Conservation (phyloP, 2,329 filamentous ascomycete species). For the Fusarium sacchari region DNA sequence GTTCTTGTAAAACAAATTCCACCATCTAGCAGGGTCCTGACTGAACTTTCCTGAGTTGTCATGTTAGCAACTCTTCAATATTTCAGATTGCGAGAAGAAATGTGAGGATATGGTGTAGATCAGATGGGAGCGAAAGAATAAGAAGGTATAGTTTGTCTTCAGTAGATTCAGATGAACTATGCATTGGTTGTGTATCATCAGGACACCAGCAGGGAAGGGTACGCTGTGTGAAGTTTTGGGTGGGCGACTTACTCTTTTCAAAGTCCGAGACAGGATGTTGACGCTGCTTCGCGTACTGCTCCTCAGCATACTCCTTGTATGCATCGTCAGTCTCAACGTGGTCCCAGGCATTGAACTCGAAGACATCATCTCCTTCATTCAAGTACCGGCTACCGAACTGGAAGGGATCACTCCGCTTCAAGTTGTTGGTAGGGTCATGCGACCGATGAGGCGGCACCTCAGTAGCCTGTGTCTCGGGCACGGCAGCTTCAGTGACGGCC, state of each 20-base stretch:
- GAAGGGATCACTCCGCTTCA: conserved; percentile 92
- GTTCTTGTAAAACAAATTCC: conserved; percentile 98
- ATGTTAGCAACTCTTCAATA: conserved; percentile 52
- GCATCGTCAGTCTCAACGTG: conserved; percentile 92
- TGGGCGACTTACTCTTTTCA: conserved; percentile 75
- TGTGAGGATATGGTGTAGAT: conserved; percentile 45
- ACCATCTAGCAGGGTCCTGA: conserved; percentile 90
- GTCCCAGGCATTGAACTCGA: conserved; percentile 99
- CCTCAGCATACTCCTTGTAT: conserved; percentile 85
- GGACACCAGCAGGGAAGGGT: conserved; percentile 47
- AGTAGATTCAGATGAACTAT: conserved; percentile 77
- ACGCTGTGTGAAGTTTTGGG: neutral
- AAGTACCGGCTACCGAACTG: conserved; percentile 93
- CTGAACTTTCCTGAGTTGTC: conserved; percentile 78
- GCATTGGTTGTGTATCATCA: conserved; percentile 70
- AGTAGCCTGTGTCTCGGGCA: conserved; percentile 22
- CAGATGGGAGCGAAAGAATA: conserved; percentile 81
- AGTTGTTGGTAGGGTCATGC: conserved; percentile 76
- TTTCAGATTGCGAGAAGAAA: conserved; percentile 28
- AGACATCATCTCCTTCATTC: conserved; percentile 86
- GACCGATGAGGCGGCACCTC: conserved; percentile 70
- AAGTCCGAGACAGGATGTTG: conserved; percentile 90
- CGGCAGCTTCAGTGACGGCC: conserved; percentile 21
- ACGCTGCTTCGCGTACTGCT: conserved; percentile 87
- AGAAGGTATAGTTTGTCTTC: conserved; percentile 69